Conservation (phyloP, 2,329 filamentous ascomycete species). For the Rhinocladiella similis region DNA sequence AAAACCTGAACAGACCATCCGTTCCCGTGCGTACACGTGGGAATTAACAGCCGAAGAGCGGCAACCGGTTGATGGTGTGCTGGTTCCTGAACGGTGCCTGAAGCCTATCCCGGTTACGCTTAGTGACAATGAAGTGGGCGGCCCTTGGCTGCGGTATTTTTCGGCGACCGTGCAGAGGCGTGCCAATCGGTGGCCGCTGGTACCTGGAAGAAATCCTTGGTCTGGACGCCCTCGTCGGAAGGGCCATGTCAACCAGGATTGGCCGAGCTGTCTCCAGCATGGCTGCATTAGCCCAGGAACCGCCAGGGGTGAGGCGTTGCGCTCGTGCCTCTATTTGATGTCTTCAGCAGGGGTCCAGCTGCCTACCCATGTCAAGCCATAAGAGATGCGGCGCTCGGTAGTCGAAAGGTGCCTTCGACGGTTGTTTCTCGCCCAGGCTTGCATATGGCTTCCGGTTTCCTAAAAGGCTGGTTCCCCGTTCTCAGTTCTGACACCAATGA, state of each 20-base stretch:
- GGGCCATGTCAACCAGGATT: conserved; percentile 9
- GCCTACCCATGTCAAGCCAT: conserved; percentile 7
- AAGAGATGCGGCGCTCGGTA: conserved; percentile 3
- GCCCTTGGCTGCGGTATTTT: conserved; percentile 20
- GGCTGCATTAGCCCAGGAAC: conserved; percentile 27
- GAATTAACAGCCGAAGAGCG: conserved; percentile 19
- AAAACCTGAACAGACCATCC: background rate
- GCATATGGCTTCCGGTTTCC: conserved; percentile 7
- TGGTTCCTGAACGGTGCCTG: conserved; percentile 23
- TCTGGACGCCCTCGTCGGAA: conserved; percentile 2
- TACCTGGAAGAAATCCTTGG: conserved; percentile 19
- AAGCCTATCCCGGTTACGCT: conserved; percentile 23
- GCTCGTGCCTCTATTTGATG: conserved; percentile 26
- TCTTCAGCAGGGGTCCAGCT: conserved; percentile 5
- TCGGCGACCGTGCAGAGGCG: conserved; percentile 9
- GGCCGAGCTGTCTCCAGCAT: conserved; percentile 7
- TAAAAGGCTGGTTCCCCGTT: conserved; percentile 5
- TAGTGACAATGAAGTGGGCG: conserved; percentile 15
- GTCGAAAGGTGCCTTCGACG: conserved; percentile 21
- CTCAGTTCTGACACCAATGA: conserved; percentile 9
- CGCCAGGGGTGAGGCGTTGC: conserved; percentile 20
- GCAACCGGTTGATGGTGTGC: conserved; percentile 18
- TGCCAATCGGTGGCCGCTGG: conserved; percentile 25
- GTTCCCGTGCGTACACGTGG: conserved; percentile 21
- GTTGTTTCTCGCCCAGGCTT: conserved; percentile 8